phyloP scores from a whole-genome alignment of 1,139 yeast species.

The Wickerhamomyces sp. region DNA sequence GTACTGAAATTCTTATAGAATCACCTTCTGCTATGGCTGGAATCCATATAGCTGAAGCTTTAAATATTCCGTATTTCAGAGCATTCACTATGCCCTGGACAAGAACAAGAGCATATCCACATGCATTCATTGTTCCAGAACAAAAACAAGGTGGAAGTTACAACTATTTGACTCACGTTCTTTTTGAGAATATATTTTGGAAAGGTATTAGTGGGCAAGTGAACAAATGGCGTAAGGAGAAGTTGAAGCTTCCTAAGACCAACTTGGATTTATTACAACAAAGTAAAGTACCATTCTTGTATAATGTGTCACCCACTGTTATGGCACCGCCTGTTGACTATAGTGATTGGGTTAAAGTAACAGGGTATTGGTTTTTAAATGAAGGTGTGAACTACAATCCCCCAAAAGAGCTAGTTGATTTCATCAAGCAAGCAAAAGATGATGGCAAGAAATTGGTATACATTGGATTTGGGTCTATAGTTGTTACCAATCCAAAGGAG shows the following conservation, averaged over 20 bases:
- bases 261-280: conserved; percentile 69
- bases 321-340: conserved; percentile 92
- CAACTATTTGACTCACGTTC: conserved; percentile 85
- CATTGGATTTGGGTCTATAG: conserved; percentile 95
- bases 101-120: conserved; percentile 90
- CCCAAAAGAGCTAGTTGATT: conserved; percentile 52
- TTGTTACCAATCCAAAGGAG: conserved; percentile 75
- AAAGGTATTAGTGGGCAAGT: conserved; percentile 88
- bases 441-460: conserved; percentile 73
- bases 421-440: conserved; percentile 57
- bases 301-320: conserved; percentile 82
- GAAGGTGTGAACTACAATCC: conserved; percentile 63
- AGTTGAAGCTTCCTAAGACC: conserved; percentile 63
- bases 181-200: conserved; percentile 93
- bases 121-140: conserved; percentile 93
- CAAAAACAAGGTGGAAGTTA: conserved; percentile 90
- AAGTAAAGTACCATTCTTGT: conserved; percentile 78
- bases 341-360: conserved; percentile 89
- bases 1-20: conserved; percentile 79
- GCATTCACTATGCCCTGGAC: conserved; percentile 99
- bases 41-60: conserved; percentile 88
- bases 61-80: conserved; percentile 83
- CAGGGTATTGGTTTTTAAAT: conserved; percentile 94
- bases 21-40: conserved; percentile 97
- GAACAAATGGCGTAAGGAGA: conserved; percentile 77